Evolutionary conservation across 441 rosid genomes (phyloP).

Genomic region (Mallotus japonicus): DNA sequence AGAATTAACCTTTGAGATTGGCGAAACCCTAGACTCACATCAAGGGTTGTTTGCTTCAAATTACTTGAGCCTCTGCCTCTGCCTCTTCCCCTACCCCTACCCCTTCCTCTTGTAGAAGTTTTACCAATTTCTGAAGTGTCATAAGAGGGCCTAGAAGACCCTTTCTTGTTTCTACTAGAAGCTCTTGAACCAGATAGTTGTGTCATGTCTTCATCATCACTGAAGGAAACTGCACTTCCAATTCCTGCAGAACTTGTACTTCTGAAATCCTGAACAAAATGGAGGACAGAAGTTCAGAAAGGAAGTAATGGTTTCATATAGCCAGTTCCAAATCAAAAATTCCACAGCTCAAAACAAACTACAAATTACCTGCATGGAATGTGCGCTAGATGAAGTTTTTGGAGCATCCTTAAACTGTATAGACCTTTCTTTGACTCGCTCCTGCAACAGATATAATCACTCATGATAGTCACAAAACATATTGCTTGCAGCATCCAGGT

Average conservation of each 20-base stretch:
- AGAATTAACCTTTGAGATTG: constrained; percentile 63
- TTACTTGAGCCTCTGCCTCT: constrained; percentile 61
- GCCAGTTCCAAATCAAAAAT: background rate
- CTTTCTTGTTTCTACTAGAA: constrained; percentile 58
- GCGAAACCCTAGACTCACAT: constrained; percentile 64
- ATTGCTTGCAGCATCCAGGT: background rate
- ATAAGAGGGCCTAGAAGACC: constrained; percentile 50
- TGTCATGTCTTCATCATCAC: constrained; percentile 83
- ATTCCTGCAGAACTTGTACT: constrained; percentile 48
- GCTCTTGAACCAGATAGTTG: constrained; percentile 47
- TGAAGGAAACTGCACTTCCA: constrained; percentile 66
- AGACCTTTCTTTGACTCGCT: constrained; percentile 84
- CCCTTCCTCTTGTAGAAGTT: constrained; percentile 81
- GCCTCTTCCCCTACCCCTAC: constrained; percentile 84
- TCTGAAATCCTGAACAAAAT: constrained; percentile 47
- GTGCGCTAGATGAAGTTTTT: constrained; percentile 46
- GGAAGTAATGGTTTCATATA: constrained; percentile 12
- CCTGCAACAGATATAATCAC: constrained; percentile 42
- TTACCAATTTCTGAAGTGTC: constrained; percentile 46
- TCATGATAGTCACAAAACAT: background rate
- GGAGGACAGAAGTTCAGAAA: constrained; percentile 28
- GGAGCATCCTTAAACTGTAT: constrained; percentile 53
- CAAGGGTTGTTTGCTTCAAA: constrained; percentile 90
- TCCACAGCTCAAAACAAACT: constrained; percentile 14
- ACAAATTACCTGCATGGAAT: constrained; percentile 55